Base-by-base conservation (phyloP, 768 basidiomycete species). In the Suillus lakei region DNA sequence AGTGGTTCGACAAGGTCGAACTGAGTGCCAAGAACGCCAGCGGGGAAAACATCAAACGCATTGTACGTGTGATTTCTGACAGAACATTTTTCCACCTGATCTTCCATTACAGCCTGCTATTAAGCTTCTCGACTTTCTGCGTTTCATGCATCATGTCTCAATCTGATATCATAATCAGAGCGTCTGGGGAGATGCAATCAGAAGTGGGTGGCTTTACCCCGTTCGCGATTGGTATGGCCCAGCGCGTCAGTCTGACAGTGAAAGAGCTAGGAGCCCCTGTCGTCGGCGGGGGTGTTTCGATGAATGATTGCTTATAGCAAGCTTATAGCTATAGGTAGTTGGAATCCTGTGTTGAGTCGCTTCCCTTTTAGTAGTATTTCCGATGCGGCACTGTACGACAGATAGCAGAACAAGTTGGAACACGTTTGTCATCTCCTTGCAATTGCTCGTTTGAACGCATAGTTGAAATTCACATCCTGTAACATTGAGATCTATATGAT, bases 221-320 rank as follows among this genome's bases (percentile, higher is more conserved):
- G 13, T 74, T 80, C 51, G 51, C 72, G 0, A 78, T 72, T 0
- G 64, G 41, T 10, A 77, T 77, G 62, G 69, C 73, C 0, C 74
- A 71, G 32, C 59, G 54, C 1, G 50, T 77, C 53, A 83, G 81
- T 62, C 44, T 61, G 43, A 76, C 74, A 2, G 71, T 82, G 69
- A 72, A 39, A 65, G 55, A 55, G 2, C 60, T 78, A n/a, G 28
- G 63, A 71, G 32, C 55, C 68, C 4, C 59, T 80, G 9, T 69
- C 63, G 5, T 64, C 56, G 2, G 60, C 64, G 43, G 43, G 43
- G 15, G 21, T 43, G 43, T 67, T 61, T 18, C 51, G 28, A 53
- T 41, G 5, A 30, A 5, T 32, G 9, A 15, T 44, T n/a, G 8
- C n/a, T 44, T 44, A 34, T n/a, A n/a, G n/a, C n/a, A n/a, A n/a